Percentiles rank a stretch among this genome's conserved stretches.
phyloP scores from a whole-genome alignment of 768 basidiomycete genomes.

The Trametes gibbosa region DNA sequence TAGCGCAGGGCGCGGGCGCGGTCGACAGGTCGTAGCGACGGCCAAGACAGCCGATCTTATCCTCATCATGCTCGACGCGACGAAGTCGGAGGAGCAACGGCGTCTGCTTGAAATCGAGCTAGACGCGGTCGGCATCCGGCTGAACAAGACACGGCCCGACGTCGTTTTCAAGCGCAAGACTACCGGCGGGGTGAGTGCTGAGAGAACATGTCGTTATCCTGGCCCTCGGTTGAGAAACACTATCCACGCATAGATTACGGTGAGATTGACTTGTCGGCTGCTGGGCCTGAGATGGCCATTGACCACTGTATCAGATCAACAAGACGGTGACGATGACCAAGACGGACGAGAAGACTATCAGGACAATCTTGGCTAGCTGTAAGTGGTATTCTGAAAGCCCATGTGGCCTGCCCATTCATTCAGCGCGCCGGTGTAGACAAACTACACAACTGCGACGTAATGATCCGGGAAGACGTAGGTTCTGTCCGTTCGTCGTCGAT shows the following conservation, averaged over 20 bases:
- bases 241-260: constrained; percentile 59
- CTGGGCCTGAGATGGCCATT: background rate
- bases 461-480: constrained; percentile 95
- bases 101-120: constrained; percentile 87
- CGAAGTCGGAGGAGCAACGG: constrained; percentile 90
- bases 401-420: background rate
- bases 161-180: constrained; percentile 93
- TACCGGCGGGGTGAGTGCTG: constrained; percentile 76
- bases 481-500: constrained; percentile 3
- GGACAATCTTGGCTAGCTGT: constrained; percentile 90
- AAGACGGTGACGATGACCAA: constrained; percentile 90
- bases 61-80: constrained; percentile 89
- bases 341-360: constrained; percentile 93
- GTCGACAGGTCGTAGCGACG: constrained; percentile 92
- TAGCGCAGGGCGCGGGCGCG: constrained; percentile 87
- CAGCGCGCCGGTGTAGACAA: constrained; percentile 52
- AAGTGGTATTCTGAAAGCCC: constrained; percentile 26
- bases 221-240: background rate
- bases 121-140: constrained; percentile 93
- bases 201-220: constrained; percentile 7
- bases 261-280: constrained; percentile 29
- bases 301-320: constrained; percentile 55
- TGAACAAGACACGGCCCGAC: constrained; percentile 90
- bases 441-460: constrained; percentile 92
- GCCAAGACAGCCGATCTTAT: constrained; percentile 69